Evolutionary conservation across 257 asterid genomes (phyloP).

Genomic region (Linderniella brevidens): DNA sequence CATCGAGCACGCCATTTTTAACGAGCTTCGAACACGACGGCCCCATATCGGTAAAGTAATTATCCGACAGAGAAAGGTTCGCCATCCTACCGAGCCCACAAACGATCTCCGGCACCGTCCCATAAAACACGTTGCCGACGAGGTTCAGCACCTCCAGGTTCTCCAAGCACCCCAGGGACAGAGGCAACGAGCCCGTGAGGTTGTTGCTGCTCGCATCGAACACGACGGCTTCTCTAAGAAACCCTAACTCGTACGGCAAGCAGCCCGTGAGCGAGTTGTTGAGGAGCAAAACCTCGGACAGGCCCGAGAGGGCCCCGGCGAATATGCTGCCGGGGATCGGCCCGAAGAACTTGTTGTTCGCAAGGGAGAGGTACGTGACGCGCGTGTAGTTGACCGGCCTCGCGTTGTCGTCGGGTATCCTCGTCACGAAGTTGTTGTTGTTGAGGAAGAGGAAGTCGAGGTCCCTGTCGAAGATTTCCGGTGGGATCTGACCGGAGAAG

Average conservation of each 20-base stretch:
- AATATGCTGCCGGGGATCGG: slow-evolving; percentile 37
- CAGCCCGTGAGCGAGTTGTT: slow-evolving; percentile 52
- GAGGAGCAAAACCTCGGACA: slow-evolving; percentile 33
- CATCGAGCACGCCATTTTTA: slow-evolving; percentile 35
- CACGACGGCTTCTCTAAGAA: slow-evolving; percentile 28
- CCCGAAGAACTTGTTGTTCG: slow-evolving; percentile 59
- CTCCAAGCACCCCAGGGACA: slow-evolving; percentile 40
- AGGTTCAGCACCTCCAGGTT: slow-evolving; percentile 40
- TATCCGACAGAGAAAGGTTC: slow-evolving; percentile 39
- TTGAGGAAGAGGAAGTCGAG: slow-evolving; percentile 49
- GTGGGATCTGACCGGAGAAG: slow-evolving; percentile 54
- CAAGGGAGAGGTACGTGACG: slow-evolving; percentile 33
- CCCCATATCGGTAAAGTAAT: slow-evolving; percentile 42
- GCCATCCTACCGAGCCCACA: slow-evolving; percentile 30
- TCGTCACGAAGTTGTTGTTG: slow-evolving; percentile 41
- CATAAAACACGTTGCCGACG: slow-evolving; percentile 39
- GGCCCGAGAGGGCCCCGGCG: slow-evolving; percentile 10
- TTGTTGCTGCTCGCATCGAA: slow-evolving; percentile 39
- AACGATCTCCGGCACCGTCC: slow-evolving; percentile 41
- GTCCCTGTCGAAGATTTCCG: slow-evolving; percentile 28
- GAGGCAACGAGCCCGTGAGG: slow-evolving; percentile 44
- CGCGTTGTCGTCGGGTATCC: slow-evolving; percentile 33
- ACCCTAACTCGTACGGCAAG: slow-evolving; percentile 44
- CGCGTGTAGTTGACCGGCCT: slow-evolving; percentile 7
- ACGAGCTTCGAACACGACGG: slow-evolving; percentile 34